Evolutionary conservation across 2,329 filamentous ascomycete genomes (phyloP), one percentile per base, ranked within the genome.

Genomic region (Fusarium subtropicale): DNA sequence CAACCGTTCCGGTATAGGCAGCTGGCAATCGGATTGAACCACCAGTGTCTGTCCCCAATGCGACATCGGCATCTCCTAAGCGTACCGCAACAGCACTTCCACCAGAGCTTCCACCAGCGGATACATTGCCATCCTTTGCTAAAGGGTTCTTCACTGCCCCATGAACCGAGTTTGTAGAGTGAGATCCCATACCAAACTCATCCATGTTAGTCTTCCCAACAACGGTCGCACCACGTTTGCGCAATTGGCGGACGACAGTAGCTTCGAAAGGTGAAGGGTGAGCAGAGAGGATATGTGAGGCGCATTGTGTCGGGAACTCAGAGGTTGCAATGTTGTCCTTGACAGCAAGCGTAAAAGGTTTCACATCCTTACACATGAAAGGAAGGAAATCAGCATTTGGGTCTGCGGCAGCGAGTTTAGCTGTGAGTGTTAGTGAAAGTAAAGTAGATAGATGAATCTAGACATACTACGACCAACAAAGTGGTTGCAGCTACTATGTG

Each of bases 131-230:
- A 46, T 76, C 77, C 44, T 73, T 62, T 2, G 75, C 81, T 54
- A 82, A 78, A 10, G 80, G 82, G 65, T 86, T 89, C 54, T 78
- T 82, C 7, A 95, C 91, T 2, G 87, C 77, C 2, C 92, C 92
- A 72, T 90, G 88, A 56, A 84, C 80, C 1, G 93, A 94, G 74
- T 90, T 89, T 53, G 82, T 81, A 3, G 93, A 94, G 73, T 97
- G 91, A 11, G 93, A 97, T 3, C 94, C 94, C 94, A 97, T 97
- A 30, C 94, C 94, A 77, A 97, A 97, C 77, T 97, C 96, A 80
- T 98, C 96, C 84, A 98, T 89, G 77, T 97, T 97, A 3, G 93
- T 94, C 79, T 97, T 97, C 9, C 91, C 91, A 2, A 90, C 84
- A 3, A 95, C 78, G 8, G 86, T 78, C 8, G 88, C 89, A 42